Evolutionary conservation across 2,329 filamentous ascomycete genomes (phyloP).

Genomic region (Penicillium sp.): DNA sequence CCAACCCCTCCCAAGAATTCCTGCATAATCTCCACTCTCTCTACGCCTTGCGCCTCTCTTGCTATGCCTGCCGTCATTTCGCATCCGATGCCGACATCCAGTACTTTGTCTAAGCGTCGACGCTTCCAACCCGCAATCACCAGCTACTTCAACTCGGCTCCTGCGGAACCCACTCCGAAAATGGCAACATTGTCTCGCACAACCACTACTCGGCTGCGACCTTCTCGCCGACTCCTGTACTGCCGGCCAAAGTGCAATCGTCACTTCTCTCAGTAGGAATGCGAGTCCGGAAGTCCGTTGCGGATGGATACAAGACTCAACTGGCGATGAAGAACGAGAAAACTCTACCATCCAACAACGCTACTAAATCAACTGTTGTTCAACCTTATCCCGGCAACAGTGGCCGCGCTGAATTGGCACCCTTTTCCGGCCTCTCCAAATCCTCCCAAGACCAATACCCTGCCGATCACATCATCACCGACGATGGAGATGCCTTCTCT

Average conservation of each 20-base stretch:
- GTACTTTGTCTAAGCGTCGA: slow-evolving; percentile 38
- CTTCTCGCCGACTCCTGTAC: slow-evolving; percentile 43
- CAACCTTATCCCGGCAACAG: slow-evolving; percentile 6
- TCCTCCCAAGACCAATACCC: slow-evolving; percentile 34
- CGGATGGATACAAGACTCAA: slow-evolving; percentile 84
- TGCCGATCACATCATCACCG: slow-evolving; percentile 28
- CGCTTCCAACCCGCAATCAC: slow-evolving; percentile 45
- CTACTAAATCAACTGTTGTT: slow-evolving; percentile 1
- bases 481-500: slow-evolving; percentile 35
- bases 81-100: slow-evolving; percentile 7
- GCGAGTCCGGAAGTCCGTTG: slow-evolving; percentile 86
- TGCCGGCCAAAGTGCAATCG: slow-evolving; percentile 66
- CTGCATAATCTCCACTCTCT: slow-evolving; percentile 1
- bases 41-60: not conserved
- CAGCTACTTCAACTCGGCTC: slow-evolving; percentile 32
- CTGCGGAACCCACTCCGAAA: slow-evolving; percentile 12
- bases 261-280: slow-evolving; percentile 89
- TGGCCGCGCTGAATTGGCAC: slow-evolving; percentile 58
- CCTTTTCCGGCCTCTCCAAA: slow-evolving; percentile 76
- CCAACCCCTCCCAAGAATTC: not conserved
- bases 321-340: slow-evolving; percentile 25
- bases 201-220: slow-evolving; percentile 41
- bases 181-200: slow-evolving; percentile 27
- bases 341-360: slow-evolving; percentile 3
- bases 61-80: slow-evolving; percentile 17